These are phyloP conservation scores for Pontederia paniculata DNA, from an alignment of 176 grass and related monocot species.

Conservation along the genomic window DNA sequence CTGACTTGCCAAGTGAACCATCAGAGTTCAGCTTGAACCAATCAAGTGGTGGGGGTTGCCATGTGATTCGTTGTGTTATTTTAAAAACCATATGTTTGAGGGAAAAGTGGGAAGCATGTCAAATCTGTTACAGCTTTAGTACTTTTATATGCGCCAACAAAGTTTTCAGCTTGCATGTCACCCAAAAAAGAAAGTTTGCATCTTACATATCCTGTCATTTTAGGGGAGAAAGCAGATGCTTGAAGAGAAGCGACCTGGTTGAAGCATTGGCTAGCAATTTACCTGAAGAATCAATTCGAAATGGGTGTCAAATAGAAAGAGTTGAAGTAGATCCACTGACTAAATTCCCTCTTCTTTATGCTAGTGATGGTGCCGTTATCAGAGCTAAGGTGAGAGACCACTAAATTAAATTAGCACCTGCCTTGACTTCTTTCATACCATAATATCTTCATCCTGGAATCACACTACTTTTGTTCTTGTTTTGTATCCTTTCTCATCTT, in stretches of 20 bases:
- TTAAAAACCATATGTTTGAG: no score
- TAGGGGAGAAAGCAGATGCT: conserved; percentile 12
- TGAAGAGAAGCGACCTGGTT: conserved; percentile 31
- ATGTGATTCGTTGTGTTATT: no score
- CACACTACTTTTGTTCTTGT: background rate
- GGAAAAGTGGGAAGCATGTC: no score
- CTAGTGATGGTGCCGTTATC: conserved; percentile 14
- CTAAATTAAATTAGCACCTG: background rate
- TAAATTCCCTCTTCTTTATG: conserved; percentile 18
- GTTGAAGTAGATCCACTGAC: conserved; percentile 7
- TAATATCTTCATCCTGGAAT: background rate
- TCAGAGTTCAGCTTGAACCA: no score
- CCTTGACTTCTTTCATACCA: background rate
- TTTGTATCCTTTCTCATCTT: no score
- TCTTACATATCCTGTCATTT: background rate
- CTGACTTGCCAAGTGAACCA: no score
- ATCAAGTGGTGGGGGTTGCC: no score
- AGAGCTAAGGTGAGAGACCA: conserved; percentile 17
- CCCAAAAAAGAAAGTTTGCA: no score
- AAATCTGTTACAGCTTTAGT: no score
- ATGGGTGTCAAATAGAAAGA: conserved; percentile 7
- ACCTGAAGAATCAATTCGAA: conserved; percentile 19
- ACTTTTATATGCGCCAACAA: no score
- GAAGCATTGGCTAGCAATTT: conserved; percentile 26
- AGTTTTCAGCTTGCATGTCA: no score